Conservation (phyloP, 2,329 filamentous ascomycete genomes). For the Didymella arachidicola region DNA sequence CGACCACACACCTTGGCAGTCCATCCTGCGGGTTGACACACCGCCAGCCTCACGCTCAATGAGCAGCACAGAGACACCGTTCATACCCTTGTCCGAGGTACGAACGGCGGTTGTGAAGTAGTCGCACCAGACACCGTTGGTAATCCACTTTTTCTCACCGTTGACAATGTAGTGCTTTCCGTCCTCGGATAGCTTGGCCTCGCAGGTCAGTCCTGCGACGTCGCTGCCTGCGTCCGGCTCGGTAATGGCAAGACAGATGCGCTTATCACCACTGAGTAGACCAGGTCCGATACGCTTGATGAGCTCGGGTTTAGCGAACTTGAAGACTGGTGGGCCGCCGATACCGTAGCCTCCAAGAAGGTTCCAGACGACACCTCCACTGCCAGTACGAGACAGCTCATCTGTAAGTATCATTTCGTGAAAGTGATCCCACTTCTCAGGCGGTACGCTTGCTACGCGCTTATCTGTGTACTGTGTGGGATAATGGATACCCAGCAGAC, state of each 20-base stretch:
- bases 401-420: conserved; percentile 96
- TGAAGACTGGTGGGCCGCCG: conserved; percentile 87
- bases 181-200: conserved; percentile 92
- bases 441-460: conserved; percentile 76
- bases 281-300: conserved; percentile 88
- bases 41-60: conserved; percentile 87
- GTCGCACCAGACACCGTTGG: conserved; percentile 94
- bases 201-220: conserved; percentile 93
- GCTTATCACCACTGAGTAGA: conserved; percentile 90
- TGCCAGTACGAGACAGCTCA: conserved; percentile 86
- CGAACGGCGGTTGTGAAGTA: conserved; percentile 98
- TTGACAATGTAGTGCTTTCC: conserved; percentile 99
- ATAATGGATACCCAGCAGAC: conserved; percentile 84
- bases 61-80: conserved; percentile 86
- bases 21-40: conserved; percentile 93
- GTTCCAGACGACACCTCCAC: conserved; percentile 96
- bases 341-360: conserved; percentile 96
- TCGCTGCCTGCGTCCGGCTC: conserved; percentile 91
- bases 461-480: conserved; percentile 76
- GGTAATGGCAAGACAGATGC: conserved; percentile 96
- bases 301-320: conserved; percentile 86
- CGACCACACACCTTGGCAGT: conserved; percentile 91
- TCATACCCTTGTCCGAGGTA: conserved; percentile 89
- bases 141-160: conserved; percentile 99
- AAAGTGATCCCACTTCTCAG: conserved; percentile 97